Base-by-base conservation (phyloP, 495 filamentous ascomycete genomes). In the Daldinia decipiens region DNA sequence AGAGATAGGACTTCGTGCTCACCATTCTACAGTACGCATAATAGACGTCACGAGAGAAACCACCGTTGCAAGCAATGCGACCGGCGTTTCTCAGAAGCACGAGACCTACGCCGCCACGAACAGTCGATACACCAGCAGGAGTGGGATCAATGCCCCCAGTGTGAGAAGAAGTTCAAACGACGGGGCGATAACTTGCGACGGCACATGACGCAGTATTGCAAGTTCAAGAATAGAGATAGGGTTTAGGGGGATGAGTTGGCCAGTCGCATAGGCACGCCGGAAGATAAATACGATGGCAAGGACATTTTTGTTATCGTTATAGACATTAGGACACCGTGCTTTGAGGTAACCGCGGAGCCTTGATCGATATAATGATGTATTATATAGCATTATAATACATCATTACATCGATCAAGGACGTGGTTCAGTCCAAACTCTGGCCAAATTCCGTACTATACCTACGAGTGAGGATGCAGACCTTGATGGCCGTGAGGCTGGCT, bases 81-180 rank as follows among this genome's bases (percentile, higher is more conserved):
- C 4, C 15, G 36, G 26, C 24, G 27, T 19, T 70, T 70, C 31
- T 47, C 67, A 15, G 61, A 50, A 40, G 29, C 52, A 12, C 55
- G 50, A 50, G 67, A 70, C n/a, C 56, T 70, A 27, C 45, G 47
- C 36, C 67, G 67, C 12, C 67, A 70, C 31, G 55, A 56, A n/a
- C n/a, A 65, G n/a, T 47, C 60, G 12, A 38, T 29, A 8, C 67
- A 70, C 43, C 55, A 70, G 56, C 47, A 36, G 34, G 8, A 17
- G 15, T 31, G 38, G 55, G 27, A 50, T 5, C 67, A 55, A 21
- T 70, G 67, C 15, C 19, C 47, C 0, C 67, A 65, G 13, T 60
- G 67, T 12, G 27, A 43, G 17, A 65, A 51, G 27, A 55, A 5
- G 45, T 32, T 65, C 2, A 61, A 47, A 50, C 47, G 24, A 13